Evolutionary conservation across 257 asterid genomes (phyloP).

Genomic region (Dorcoceras hygrometricum): DNA sequence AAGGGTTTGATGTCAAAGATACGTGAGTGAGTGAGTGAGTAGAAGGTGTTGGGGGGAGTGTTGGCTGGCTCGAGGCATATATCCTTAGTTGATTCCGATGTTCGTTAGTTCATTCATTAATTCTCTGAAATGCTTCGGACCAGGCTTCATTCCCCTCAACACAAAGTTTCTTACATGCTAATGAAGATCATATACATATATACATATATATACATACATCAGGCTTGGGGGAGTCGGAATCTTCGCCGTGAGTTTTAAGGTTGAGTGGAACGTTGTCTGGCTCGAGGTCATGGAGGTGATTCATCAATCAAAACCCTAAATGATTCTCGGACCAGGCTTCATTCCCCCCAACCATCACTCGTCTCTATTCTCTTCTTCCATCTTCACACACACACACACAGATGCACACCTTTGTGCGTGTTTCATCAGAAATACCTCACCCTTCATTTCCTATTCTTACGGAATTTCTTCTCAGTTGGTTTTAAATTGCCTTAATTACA

Average conservation of each 20-base stretch:
- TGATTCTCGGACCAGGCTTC: slow-evolving; percentile 83
- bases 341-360: slow-evolving; percentile 52
- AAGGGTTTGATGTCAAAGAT: slow-evolving; percentile 26
- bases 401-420: background rate
- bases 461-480: background rate
- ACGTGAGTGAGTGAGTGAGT: too few relatives aligned
- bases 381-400: background rate
- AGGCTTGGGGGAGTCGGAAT: background rate
- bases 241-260: slow-evolving; percentile 31
- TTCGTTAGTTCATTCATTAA: background rate
- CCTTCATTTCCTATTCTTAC: background rate
- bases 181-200: too few relatives aligned
- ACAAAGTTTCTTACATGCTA: slow-evolving; percentile 1
- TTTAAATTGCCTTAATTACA: too few relatives aligned
- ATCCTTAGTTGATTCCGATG: slow-evolving; percentile 36
- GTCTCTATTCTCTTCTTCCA: slow-evolving; percentile 14
- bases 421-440: background rate
- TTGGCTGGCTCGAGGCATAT: slow-evolving; percentile 26
- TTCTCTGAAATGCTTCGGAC: slow-evolving; percentile 61
- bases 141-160: slow-evolving; percentile 93
- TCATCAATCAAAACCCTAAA: slow-evolving; percentile 3
- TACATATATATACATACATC: background rate
- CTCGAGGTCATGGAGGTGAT: slow-evolving; percentile 49
- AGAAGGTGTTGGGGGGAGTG: slow-evolving; percentile 62
- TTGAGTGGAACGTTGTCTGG: slow-evolving; percentile 63